A percentile compares a stretch with the other conserved stretches of the same genome.
phyloP scores from a whole-genome alignment of 2,329 filamentous ascomycete species.

The Botryotinia globosa region DNA sequence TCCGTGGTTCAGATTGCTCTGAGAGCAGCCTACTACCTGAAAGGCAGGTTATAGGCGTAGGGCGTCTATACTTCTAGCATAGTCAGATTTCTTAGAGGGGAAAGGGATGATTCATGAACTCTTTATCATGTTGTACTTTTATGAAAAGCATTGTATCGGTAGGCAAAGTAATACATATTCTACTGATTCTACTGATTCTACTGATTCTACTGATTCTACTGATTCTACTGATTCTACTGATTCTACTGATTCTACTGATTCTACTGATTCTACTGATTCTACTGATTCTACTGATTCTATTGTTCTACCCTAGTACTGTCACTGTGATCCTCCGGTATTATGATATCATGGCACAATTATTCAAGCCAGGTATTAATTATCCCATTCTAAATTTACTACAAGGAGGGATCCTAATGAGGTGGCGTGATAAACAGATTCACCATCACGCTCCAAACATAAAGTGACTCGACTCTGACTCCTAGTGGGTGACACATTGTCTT shows the following conservation, averaged over 20 bases:
- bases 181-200: not conserved
- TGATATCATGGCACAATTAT: not conserved
- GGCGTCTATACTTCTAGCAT: not conserved
- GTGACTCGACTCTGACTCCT: not conserved
- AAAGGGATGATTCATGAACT: slow-evolving; percentile 1
- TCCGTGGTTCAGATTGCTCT: not conserved
- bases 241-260: not conserved
- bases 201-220: not conserved
- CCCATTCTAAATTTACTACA: not conserved
- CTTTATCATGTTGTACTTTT: not conserved
- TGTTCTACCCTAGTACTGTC: not conserved
- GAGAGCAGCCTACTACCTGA: not conserved
- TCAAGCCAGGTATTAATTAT: not conserved
- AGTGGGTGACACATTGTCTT: not conserved
- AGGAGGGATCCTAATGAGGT: not conserved
- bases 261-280: no score
- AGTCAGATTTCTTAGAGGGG: not conserved
- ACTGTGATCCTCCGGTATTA: not conserved
- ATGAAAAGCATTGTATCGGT: slow-evolving; percentile 1
- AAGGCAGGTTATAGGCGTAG: slow-evolving; percentile 7
- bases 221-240: not conserved
- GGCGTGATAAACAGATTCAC: not conserved
- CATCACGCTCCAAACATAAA: not conserved
- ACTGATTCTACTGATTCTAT: not conserved
- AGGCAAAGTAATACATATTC: slow-evolving; percentile 3